These are phyloP conservation scores for Xylaria digitata DNA, from an alignment of 2,329 filamentous ascomycete genomes.

Conservation along the genomic window DNA sequence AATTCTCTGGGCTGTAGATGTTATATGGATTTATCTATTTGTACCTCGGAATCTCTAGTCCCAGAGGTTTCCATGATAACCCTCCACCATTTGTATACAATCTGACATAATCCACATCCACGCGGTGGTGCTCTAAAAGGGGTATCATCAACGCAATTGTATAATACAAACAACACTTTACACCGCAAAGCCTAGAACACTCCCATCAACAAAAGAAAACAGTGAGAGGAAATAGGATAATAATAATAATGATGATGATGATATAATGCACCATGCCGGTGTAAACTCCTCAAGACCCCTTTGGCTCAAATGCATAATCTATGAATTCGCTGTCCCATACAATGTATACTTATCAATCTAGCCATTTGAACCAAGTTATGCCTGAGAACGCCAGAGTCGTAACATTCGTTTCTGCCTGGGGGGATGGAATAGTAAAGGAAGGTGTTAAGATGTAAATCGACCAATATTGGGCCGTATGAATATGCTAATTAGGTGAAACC, in stretches of 20 bases:
- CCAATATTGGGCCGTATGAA: not conserved
- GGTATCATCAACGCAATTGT: conserved; percentile 26
- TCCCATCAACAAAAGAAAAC: not conserved
- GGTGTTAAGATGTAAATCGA: not conserved
- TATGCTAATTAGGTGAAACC: not conserved
- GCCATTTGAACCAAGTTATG: not conserved
- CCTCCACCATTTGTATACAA: not conserved
- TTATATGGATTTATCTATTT: no score
- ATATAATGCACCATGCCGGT: not conserved
- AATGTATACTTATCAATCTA: conserved; percentile 27
- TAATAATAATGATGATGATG: not conserved
- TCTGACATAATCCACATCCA: conserved; percentile 1
- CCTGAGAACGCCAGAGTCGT: conserved; percentile 26
- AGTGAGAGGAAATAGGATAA: not conserved
- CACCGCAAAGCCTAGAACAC: not conserved
- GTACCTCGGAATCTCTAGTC: no score
- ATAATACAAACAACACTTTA: conserved; percentile 28
- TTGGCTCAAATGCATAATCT: conserved; percentile 17
- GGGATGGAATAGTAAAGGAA: not conserved
- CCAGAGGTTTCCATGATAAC: no score
- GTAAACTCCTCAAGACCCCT: conserved; percentile 11
- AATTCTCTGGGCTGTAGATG: no score
- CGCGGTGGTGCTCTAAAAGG: conserved; percentile 19
- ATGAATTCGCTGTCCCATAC: conserved; percentile 3
- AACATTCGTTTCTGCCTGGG: conserved; percentile 11